A percentile compares a stretch with the other conserved stretches of the same genome.
Evolutionary conservation across 352 stramenopile genomes (phyloP).

Genomic region (Globisporangium polare): DNA sequence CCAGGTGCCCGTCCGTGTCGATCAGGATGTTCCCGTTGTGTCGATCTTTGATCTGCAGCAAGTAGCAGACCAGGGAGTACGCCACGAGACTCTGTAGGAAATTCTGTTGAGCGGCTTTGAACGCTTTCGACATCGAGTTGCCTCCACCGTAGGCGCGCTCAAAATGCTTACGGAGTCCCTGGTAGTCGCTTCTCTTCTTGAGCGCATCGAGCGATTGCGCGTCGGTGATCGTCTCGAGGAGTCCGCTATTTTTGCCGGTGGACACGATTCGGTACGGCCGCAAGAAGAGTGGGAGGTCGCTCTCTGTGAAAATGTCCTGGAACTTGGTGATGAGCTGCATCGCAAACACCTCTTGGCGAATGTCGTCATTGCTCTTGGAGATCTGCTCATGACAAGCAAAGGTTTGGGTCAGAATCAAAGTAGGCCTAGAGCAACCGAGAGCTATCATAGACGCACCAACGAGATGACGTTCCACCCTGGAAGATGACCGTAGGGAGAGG

Average conservation of each 20-base stretch:
- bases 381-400: slow-evolving; percentile 41
- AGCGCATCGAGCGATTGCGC: slow-evolving; percentile 94
- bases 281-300: slow-evolving; percentile 91
- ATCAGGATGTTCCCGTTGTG: slow-evolving; percentile 98
- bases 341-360: slow-evolving; percentile 95
- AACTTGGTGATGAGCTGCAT: slow-evolving; percentile 95
- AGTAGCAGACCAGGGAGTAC: slow-evolving; percentile 77
- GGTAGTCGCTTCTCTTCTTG: slow-evolving; percentile 89
- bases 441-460: slow-evolving; percentile 40
- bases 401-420: neutral
- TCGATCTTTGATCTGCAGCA: slow-evolving; percentile 92
- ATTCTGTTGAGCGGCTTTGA: slow-evolving; percentile 51
- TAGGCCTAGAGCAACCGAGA: neutral
- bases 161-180: slow-evolving; percentile 89
- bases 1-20: slow-evolving; percentile 83
- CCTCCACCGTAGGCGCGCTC: slow-evolving; percentile 79
- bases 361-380: slow-evolving; percentile 96
- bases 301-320: slow-evolving; percentile 89
- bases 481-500: slow-evolving; percentile 80
- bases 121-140: slow-evolving; percentile 31
- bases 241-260: slow-evolving; percentile 87
- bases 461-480: slow-evolving; percentile 92
- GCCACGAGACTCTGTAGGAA: slow-evolving; percentile 69
- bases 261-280: slow-evolving; percentile 94
- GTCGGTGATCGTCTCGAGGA: slow-evolving; percentile 95